Conservation (phyloP, 192 early-diverging fungal species). For the Coemansia sp. region DNA sequence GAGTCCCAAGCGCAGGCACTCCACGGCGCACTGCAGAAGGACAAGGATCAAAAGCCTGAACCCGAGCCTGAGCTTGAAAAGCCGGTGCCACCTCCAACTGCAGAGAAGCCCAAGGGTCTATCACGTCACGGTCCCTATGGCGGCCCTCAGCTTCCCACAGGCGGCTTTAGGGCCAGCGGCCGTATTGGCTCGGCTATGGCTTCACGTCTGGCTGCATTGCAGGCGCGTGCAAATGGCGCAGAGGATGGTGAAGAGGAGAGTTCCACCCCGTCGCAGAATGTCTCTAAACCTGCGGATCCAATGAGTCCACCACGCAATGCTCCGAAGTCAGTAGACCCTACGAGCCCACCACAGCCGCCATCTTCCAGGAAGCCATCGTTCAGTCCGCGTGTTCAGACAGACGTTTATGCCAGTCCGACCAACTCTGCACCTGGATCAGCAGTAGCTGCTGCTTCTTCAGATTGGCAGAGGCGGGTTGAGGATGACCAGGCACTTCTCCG, state of each 20-base stretch:
- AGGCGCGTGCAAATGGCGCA: slow-evolving; percentile 34
- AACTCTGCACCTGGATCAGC: background rate
- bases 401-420: background rate
- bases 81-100: slow-evolving; percentile 25
- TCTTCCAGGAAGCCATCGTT: slow-evolving; percentile 30
- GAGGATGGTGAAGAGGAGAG: slow-evolving; percentile 16
- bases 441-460: slow-evolving; percentile 14
- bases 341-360: slow-evolving; percentile 15
- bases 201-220: slow-evolving; percentile 46
- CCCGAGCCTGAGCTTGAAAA: slow-evolving; percentile 9
- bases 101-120: slow-evolving; percentile 42
- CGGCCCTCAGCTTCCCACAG: slow-evolving; percentile 39
- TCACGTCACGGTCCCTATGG: slow-evolving; percentile 19
- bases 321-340: background rate
- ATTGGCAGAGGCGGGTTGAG: slow-evolving; percentile 49
- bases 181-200: slow-evolving; percentile 51
- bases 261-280: background rate
- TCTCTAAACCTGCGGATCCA: background rate
- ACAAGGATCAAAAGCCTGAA: slow-evolving; percentile 31
- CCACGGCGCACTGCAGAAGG: slow-evolving; percentile 34
- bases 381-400: slow-evolving; percentile 8
- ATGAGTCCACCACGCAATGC: background rate
- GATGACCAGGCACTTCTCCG: slow-evolving; percentile 41
- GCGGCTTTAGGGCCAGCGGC: slow-evolving; percentile 49
- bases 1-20: slow-evolving; percentile 51